A percentile compares a stretch with the other conserved stretches of the same genome.
These are phyloP conservation scores for Claviceps purpurea DNA, from an alignment of 2,329 filamentous ascomycete species.

Conservation along the genomic window DNA sequence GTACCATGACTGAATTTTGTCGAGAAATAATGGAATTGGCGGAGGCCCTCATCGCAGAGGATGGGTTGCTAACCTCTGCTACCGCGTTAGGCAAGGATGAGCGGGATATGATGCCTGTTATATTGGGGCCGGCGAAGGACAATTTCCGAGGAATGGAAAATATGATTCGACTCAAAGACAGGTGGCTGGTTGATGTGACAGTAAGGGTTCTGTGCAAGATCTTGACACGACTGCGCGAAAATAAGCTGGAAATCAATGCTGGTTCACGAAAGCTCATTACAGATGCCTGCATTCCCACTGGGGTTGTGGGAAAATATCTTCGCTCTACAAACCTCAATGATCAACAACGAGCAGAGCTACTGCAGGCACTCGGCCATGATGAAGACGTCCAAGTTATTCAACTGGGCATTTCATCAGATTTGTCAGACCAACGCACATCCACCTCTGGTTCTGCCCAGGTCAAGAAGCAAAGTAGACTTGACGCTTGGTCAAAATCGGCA, in stretches of 20 bases:
- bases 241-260: conserved; percentile 55
- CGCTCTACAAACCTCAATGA: conserved; percentile 68
- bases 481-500: conserved; percentile 46
- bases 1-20: conserved; percentile 80
- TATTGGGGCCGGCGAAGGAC: conserved; percentile 26
- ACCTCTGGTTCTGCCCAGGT: conserved; percentile 19
- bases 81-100: conserved; percentile 21
- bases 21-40: conserved; percentile 92
- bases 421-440: conserved; percentile 8
- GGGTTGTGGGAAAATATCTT: conserved; percentile 36
- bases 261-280: conserved; percentile 48
- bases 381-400: conserved; percentile 39
- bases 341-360: conserved; percentile 73
- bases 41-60: conserved; percentile 71
- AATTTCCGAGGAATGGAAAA: conserved; percentile 59
- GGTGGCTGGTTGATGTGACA: conserved; percentile 69
- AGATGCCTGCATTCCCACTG: conserved; percentile 49
- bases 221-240: conserved; percentile 65
- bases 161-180: conserved; percentile 83
- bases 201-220: conserved; percentile 77
- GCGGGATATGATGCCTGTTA: conserved; percentile 24
- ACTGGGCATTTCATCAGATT: conserved; percentile 19
- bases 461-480: conserved; percentile 47
- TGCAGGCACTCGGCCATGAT: conserved; percentile 46
- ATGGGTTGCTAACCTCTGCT: conserved; percentile 67